Evolutionary conservation across 2,329 filamentous ascomycete species (phyloP).

Genomic region (Lachnellula suecica): DNA sequence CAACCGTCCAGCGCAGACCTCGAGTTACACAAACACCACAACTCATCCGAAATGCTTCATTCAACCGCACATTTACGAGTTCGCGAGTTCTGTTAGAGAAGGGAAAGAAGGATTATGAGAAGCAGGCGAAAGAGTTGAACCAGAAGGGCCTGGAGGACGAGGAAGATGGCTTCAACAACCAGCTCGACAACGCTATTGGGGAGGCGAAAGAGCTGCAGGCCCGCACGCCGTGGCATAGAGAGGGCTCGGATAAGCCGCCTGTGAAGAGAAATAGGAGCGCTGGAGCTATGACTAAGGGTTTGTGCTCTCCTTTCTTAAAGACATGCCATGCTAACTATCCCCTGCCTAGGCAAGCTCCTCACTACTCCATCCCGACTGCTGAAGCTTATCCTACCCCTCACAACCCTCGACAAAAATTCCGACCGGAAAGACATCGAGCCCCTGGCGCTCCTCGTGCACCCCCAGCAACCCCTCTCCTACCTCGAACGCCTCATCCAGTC

Average conservation of each 20-base stretch:
- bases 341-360: slow-evolving; percentile 64
- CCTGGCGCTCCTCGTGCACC: slow-evolving; percentile 80
- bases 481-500: slow-evolving; percentile 86
- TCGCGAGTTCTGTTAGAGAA: background rate
- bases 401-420: slow-evolving; percentile 55
- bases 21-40: background rate
- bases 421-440: slow-evolving; percentile 76
- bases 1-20: background rate
- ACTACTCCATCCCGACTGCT: slow-evolving; percentile 79
- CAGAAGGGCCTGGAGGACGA: slow-evolving; percentile 31
- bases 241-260: slow-evolving; percentile 57
- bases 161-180: slow-evolving; percentile 36
- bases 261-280: slow-evolving; percentile 44
- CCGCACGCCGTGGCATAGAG: slow-evolving; percentile 64
- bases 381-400: slow-evolving; percentile 77
- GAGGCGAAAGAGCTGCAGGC: slow-evolving; percentile 54
- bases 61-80: background rate
- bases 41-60: too few relatives aligned
- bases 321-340: background rate
- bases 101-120: slow-evolving; percentile 7
- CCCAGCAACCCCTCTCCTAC: slow-evolving; percentile 88
- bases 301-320: background rate
- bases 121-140: slow-evolving; percentile 20
- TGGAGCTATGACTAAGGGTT: slow-evolving; percentile 65
- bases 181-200: slow-evolving; percentile 35